Percentiles rank a stretch among this genome's conserved stretches.
phyloP scores from a whole-genome alignment of 2,329 filamentous ascomycete species.

The Arachnopeziza araneosa region DNA sequence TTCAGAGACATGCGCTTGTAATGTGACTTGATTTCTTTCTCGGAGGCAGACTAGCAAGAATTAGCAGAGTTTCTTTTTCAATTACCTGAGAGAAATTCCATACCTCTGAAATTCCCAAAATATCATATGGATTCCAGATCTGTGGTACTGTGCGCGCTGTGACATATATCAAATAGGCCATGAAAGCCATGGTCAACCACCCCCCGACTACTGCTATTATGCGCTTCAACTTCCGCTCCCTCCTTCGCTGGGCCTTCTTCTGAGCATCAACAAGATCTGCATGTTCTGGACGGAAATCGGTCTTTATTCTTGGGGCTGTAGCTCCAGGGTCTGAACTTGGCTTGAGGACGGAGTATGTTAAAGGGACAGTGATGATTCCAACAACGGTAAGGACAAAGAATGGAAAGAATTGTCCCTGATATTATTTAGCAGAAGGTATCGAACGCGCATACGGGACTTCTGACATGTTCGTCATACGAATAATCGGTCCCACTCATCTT shows the following conservation, averaged over 20 bases:
- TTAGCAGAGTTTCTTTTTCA: slow-evolving; percentile 16
- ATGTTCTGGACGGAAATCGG: slow-evolving; percentile 76
- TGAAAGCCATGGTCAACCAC: slow-evolving; percentile 80
- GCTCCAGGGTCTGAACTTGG: slow-evolving; percentile 71
- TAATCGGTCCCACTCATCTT: slow-evolving; percentile 61
- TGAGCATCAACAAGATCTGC: slow-evolving; percentile 76
- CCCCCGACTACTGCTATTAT: slow-evolving; percentile 69
- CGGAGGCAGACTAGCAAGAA: slow-evolving; percentile 60
- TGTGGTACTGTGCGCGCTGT: slow-evolving; percentile 67
- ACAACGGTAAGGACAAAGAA: slow-evolving; percentile 95
- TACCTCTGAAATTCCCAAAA: slow-evolving; percentile 80
- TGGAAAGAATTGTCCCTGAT: slow-evolving; percentile 91
- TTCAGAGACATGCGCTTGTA: slow-evolving; percentile 84
- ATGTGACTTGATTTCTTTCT: slow-evolving; percentile 87
- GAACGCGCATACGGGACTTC: slow-evolving; percentile 9
- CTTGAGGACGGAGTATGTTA: slow-evolving; percentile 83
- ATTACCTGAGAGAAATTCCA: neutral
- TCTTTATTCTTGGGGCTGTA: slow-evolving; percentile 75
- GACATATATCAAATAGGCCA: slow-evolving; percentile 84
- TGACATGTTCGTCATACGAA: slow-evolving; percentile 90
- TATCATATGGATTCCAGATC: slow-evolving; percentile 96
- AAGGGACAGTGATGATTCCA: slow-evolving; percentile 79
- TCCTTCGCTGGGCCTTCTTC: slow-evolving; percentile 81
- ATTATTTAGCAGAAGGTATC: slow-evolving; percentile 8
- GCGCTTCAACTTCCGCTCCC: slow-evolving; percentile 83